These are phyloP conservation scores for Xylaria flabelliformis DNA, from an alignment of 495 filamentous ascomycete species.

Conservation along the genomic window DNA sequence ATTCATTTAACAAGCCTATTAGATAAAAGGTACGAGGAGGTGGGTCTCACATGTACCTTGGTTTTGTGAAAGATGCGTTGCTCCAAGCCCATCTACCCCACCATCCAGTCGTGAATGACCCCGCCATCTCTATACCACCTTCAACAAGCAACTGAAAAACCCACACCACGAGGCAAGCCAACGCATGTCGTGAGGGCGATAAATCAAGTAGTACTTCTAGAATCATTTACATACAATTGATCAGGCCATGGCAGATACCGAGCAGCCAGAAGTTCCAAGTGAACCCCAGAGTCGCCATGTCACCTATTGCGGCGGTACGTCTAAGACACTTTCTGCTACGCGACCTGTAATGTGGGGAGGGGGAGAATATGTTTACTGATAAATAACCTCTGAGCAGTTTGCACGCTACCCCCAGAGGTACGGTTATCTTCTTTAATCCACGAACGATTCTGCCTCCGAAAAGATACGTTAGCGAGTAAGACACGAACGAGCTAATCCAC, in stretches of 20 bases:
- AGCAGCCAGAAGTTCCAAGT: slow-evolving; percentile 42
- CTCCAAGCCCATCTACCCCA: slow-evolving; percentile 27
- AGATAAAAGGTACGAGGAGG: neutral
- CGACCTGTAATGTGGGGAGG: neutral
- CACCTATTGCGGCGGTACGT: slow-evolving; percentile 82
- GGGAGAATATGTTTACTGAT: slow-evolving; percentile 17
- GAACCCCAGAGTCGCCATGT: slow-evolving; percentile 71
- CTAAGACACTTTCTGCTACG: slow-evolving; percentile 27
- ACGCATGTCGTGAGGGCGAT: slow-evolving; percentile 9
- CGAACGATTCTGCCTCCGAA: neutral
- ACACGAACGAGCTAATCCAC: slow-evolving; percentile 29
- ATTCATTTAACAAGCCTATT: neutral
- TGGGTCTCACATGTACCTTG: neutral
- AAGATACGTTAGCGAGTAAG: slow-evolving; percentile 4
- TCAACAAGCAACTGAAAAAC: slow-evolving; percentile 24
- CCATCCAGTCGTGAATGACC: slow-evolving; percentile 25
- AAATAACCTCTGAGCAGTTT: slow-evolving; percentile 65
- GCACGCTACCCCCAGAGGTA: slow-evolving; percentile 94
- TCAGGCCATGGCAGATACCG: slow-evolving; percentile 48
- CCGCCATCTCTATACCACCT: slow-evolving; percentile 20
- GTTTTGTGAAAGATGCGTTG: neutral
- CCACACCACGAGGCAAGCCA: neutral
- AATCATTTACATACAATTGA: slow-evolving; percentile 13
- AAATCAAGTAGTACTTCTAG: neutral
- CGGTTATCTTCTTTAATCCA: neutral